phyloP scores from a whole-genome alignment of 257 asterid genomes.

The Solanum lycopersicoides region DNA sequence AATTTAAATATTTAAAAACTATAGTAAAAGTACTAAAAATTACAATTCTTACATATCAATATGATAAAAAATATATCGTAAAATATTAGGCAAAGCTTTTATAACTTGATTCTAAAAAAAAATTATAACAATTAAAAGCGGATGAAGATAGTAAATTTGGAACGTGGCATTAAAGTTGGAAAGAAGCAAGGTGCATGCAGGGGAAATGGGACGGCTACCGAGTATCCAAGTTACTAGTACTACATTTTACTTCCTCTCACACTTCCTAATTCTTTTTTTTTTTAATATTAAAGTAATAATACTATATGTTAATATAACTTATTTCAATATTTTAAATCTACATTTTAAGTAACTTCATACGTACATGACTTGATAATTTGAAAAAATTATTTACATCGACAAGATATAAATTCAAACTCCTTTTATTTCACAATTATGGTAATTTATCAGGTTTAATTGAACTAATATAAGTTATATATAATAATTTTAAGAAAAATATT shows the following conservation, averaged over 20 bases:
- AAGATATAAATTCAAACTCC: background rate
- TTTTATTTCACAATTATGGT: background rate
- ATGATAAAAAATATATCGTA: too few relatives aligned
- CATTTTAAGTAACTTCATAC: background rate
- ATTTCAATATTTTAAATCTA: background rate
- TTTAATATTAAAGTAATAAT: background rate
- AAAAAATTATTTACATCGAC: background rate
- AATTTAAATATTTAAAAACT: too few relatives aligned
- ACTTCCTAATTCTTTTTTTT: background rate
- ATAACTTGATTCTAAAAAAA: accelerated
- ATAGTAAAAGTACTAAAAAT: too few relatives aligned
- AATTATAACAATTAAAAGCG: too few relatives aligned
- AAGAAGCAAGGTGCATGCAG: background rate
- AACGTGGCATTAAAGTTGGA: background rate
- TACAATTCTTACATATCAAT: accelerated
- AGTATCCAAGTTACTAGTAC: conserved; percentile 22
- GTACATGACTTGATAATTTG: background rate
- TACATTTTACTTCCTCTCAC: background rate
- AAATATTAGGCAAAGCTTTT: accelerated
- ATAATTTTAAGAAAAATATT: background rate
- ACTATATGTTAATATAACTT: background rate
- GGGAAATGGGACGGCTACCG: conserved; percentile 4
- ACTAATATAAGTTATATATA: background rate
- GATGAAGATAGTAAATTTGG: accelerated
- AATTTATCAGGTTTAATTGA: background rate